These are phyloP conservation scores for Ilyonectria sp. DNA, from an alignment of 2,329 filamentous ascomycete genomes.

Conservation along the genomic window DNA sequence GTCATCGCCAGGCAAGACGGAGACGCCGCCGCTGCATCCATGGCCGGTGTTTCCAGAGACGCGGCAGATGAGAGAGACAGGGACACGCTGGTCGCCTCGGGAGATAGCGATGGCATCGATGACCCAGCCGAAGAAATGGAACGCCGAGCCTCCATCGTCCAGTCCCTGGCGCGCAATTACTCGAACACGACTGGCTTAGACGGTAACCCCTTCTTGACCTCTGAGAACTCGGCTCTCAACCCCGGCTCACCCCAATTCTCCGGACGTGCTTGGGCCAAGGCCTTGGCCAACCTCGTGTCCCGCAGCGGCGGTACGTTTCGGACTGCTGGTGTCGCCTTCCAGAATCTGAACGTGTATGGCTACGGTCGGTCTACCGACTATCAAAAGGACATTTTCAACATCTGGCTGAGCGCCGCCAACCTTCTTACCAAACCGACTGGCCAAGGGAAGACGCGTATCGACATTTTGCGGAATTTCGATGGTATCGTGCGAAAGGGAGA, in stretches of 20 bases:
- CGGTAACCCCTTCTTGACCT: constrained; percentile 66
- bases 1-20: too few relatives aligned
- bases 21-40: too few relatives aligned
- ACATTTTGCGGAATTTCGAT: too few relatives aligned
- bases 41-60: too few relatives aligned
- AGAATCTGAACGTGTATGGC: constrained; percentile 76
- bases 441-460: too few relatives aligned
- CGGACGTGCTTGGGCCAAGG: constrained; percentile 72
- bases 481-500: too few relatives aligned
- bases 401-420: constrained; percentile 64
- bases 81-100: too few relatives aligned
- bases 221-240: constrained; percentile 66
- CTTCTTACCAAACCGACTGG: constrained; percentile 60
- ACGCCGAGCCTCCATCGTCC: constrained; percentile 67
- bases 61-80: too few relatives aligned
- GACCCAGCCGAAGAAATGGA: constrained; percentile 58
- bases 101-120: constrained; percentile 46
- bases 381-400: constrained; percentile 74
- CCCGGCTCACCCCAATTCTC: constrained; percentile 68
- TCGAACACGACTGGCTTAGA: constrained; percentile 62
- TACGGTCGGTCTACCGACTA: constrained; percentile 78
- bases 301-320: constrained; percentile 70
- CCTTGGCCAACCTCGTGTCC: constrained; percentile 67
- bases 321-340: constrained; percentile 73
- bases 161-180: constrained; percentile 69